These are phyloP conservation scores for Penicillium antarcticum DNA, from an alignment of 495 filamentous ascomycete genomes.

Conservation along the genomic window DNA sequence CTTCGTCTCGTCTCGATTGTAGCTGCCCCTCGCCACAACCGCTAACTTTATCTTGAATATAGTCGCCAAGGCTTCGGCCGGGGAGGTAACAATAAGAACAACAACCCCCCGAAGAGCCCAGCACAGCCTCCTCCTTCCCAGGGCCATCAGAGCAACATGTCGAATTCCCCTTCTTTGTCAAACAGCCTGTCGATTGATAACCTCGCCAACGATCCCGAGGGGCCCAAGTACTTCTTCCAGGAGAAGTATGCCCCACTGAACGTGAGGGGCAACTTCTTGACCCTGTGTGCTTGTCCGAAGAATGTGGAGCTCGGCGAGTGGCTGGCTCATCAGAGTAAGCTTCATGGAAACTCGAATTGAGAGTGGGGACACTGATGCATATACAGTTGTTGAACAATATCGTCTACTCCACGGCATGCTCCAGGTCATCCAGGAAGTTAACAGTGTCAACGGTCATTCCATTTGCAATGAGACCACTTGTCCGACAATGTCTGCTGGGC, in stretches of 20 bases:
- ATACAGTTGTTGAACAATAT: slow-evolving; percentile 82
- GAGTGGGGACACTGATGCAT: slow-evolving; percentile 16
- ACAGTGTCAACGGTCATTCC: slow-evolving; percentile 62
- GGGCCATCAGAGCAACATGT: slow-evolving; percentile 37
- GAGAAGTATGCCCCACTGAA: slow-evolving; percentile 80
- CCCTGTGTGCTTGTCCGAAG: slow-evolving; percentile 81
- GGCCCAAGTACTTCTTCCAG: slow-evolving; percentile 69
- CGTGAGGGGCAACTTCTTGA: slow-evolving; percentile 96
- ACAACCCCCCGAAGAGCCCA: slow-evolving; percentile 45
- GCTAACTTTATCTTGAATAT: slow-evolving; percentile 40
- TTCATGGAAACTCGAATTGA: not conserved
- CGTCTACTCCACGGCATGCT: slow-evolving; percentile 82
- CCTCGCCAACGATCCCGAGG: slow-evolving; percentile 51
- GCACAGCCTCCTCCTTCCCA: slow-evolving; percentile 45
- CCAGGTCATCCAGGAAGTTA: slow-evolving; percentile 74
- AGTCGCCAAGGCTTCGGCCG: slow-evolving; percentile 53
- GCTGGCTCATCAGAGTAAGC: slow-evolving; percentile 87
- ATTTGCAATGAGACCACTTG: slow-evolving; percentile 82
- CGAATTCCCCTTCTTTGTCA: slow-evolving; percentile 56
- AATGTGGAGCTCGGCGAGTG: slow-evolving; percentile 89
- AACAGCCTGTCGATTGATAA: slow-evolving; percentile 51
- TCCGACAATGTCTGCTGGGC: slow-evolving; percentile 86
- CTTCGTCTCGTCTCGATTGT: slow-evolving; percentile 5
- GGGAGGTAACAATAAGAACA: slow-evolving; percentile 51
- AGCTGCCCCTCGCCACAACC: slow-evolving; percentile 24